A percentile compares a stretch with the other conserved stretches of the same genome.
These are phyloP conservation scores for Ophiostoma perfectum DNA, from an alignment of 2,329 filamentous ascomycete species.

Conservation along the genomic window DNA sequence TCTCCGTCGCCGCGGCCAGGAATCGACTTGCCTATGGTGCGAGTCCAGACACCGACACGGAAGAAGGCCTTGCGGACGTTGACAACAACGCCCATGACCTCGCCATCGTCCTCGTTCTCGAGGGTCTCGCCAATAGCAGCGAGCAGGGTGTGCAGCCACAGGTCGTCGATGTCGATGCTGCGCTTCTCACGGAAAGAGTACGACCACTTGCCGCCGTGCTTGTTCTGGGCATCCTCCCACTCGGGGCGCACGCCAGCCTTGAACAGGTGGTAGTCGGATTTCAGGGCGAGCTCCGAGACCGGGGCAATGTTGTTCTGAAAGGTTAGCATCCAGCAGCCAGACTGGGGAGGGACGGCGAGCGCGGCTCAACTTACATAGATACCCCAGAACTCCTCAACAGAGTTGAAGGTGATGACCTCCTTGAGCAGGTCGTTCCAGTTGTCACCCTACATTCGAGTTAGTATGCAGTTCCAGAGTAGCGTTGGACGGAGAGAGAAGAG, in stretches of 20 bases:
- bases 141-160: constrained; percentile 97
- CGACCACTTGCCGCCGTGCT: constrained; percentile 98
- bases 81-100: constrained; percentile 98
- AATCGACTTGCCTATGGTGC: constrained; percentile 81
- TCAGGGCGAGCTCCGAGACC: constrained; percentile 89
- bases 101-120: constrained; percentile 87
- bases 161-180: constrained; percentile 81
- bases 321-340: constrained; percentile 12
- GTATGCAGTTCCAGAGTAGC: background rate
- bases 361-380: constrained; percentile 71
- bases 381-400: constrained; percentile 99
- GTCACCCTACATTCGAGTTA: constrained; percentile 61
- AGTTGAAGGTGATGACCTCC: constrained; percentile 97
- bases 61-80: constrained; percentile 98
- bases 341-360: background rate
- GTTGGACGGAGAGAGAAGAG: background rate
- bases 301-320: constrained; percentile 94
- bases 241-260: constrained; percentile 95
- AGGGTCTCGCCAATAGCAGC: constrained; percentile 95
- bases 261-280: constrained; percentile 99
- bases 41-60: constrained; percentile 95
- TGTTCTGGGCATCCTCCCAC: constrained; percentile 98
- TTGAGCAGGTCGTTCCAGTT: constrained; percentile 99
- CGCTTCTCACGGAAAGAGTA: constrained; percentile 98
- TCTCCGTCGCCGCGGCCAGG: constrained; percentile 69